Evolutionary conservation across 768 basidiomycete genomes (phyloP).

Genomic region (Plicaturopsis crispa): DNA sequence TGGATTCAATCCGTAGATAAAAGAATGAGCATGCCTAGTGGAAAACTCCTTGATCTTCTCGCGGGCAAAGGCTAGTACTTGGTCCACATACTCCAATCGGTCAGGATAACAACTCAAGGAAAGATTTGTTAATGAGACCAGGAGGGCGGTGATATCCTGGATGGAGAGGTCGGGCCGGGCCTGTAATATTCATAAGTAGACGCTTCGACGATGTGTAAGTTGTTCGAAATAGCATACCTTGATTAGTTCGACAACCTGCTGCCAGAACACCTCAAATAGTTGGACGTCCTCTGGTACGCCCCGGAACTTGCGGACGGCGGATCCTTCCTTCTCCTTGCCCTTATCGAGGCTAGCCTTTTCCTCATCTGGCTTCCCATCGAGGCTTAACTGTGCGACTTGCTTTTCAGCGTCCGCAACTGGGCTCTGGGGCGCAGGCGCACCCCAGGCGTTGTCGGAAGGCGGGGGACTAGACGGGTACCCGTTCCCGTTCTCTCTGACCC

Average conservation of each 20-base stretch:
- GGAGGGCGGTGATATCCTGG: conserved; percentile 93
- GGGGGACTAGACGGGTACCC: conserved; percentile 22
- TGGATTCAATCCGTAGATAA: background rate
- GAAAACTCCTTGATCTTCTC: conserved; percentile 79
- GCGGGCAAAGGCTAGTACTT: conserved; percentile 84
- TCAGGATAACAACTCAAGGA: conserved; percentile 97
- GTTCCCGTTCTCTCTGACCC: conserved; percentile 47
- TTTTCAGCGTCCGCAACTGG: conserved; percentile 13
- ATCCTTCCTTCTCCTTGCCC: conserved; percentile 54
- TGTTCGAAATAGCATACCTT: conserved; percentile 50
- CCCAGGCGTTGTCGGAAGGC: conserved; percentile 34
- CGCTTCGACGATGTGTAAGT: background rate
- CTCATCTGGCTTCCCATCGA: background rate
- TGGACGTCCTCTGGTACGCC: conserved; percentile 94
- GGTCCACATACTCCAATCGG: conserved; percentile 93
- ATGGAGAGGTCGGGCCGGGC: conserved; percentile 96
- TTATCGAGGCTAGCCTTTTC: conserved; percentile 20
- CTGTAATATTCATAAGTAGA: conserved; percentile 44
- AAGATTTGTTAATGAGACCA: conserved; percentile 92
- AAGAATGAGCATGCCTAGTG: conserved; percentile 50
- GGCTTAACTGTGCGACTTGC: conserved; percentile 12
- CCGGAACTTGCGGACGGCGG: conserved; percentile 73
- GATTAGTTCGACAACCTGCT: conserved; percentile 95
- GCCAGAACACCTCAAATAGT: conserved; percentile 98
- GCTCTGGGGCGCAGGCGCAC: conserved; percentile 17